Conservation (phyloP, 1,139 yeast genomes). For the Blastobotrys malaysiensis region DNA sequence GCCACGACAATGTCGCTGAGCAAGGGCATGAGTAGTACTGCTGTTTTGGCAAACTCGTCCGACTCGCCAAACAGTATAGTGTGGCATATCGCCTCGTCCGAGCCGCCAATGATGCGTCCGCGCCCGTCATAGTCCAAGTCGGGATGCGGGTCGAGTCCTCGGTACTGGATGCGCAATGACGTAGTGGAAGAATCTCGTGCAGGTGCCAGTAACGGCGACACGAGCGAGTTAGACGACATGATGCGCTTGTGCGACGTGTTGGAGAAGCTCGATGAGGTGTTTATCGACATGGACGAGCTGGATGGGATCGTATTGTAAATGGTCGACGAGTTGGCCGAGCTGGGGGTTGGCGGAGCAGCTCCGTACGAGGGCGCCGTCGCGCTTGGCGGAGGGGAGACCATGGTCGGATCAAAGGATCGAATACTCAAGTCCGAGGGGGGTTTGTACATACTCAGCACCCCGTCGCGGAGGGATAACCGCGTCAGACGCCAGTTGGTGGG, state of each 20-base stretch:
- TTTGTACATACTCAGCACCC: constrained; percentile 26
- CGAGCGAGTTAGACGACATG: constrained; percentile 5
- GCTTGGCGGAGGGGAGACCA: constrained; percentile 6
- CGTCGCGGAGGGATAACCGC: constrained; percentile 30
- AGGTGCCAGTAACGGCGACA: not conserved
- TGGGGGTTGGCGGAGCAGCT: constrained; percentile 1
- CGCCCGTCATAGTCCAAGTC: constrained; percentile 51
- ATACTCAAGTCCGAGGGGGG: constrained; percentile 31
- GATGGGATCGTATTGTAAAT: constrained; percentile 13
- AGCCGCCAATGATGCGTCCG: constrained; percentile 44
- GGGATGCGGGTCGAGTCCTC: constrained; percentile 55
- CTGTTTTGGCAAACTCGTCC: constrained; percentile 39
- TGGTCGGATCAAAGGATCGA: constrained; percentile 26
- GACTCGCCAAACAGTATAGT: constrained; percentile 53
- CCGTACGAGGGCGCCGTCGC: constrained; percentile 8
- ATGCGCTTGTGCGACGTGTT: constrained; percentile 7
- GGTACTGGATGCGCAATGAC: constrained; percentile 11
- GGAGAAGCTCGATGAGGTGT: constrained; percentile 2
- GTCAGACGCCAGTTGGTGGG: constrained; percentile 28
- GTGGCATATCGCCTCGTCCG: constrained; percentile 71
- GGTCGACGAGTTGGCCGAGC: constrained; percentile 1
- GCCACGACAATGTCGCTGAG: constrained; percentile 54
- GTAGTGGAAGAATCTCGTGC: constrained; percentile 3
- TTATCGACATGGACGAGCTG: constrained; percentile 10
- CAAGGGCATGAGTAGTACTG: constrained; percentile 58